Base-by-base conservation (phyloP, 768 basidiomycete species). In the Hysterangium stoloniferum region DNA sequence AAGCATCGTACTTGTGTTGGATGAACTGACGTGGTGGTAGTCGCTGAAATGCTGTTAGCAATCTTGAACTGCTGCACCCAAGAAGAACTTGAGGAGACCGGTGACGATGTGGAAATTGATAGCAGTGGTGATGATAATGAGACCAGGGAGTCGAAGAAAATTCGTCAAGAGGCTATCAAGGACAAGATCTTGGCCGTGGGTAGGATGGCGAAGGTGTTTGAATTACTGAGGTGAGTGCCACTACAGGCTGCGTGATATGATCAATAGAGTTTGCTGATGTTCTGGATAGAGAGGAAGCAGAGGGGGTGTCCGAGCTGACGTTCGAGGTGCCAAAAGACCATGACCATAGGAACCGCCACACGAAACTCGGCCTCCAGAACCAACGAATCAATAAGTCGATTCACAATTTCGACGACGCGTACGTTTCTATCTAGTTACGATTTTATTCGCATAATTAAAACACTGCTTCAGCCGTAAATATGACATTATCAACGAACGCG, bases 351-450 rank as follows among this genome's bases (percentile, higher is more conserved):
- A 83, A 61, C 76, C 73, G 52, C 5, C n/a, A 41, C 20, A 17
- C 22, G 7, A 51, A 42, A 19, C 78, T 89, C 25, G 73, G 72
- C 28, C 83, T 83, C 29, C 79, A 81, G 42, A 78, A 77, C 28
- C 65, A 74, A 48, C 76, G 77, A 54, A 71, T 84, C 57, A 71
- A 74, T 54, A 71, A 73, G 53, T 73, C 73, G 53, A 86, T 90
- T 62, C 78, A 74, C 51, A 80, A 66, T 52, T 90, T 89, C 67
- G 82, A 77, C 59, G 84, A 88, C 54, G 86, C 86, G 80, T 86
- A 58, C 57, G 82, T 77, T 32, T 25, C 13, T 15, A 34, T 29
- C 49, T 2, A 27, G 27, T 29, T 31, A 27, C 22, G 13, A 24
- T 48, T 24, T 17, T 33, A 27, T 31, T 17, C 24, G 46, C n/a